Percentiles rank a stretch among this genome's conserved stretches.
These are phyloP conservation scores for Tolypocladium ovalisporum DNA, from an alignment of 2,329 filamentous ascomycete species.

Conservation along the genomic window DNA sequence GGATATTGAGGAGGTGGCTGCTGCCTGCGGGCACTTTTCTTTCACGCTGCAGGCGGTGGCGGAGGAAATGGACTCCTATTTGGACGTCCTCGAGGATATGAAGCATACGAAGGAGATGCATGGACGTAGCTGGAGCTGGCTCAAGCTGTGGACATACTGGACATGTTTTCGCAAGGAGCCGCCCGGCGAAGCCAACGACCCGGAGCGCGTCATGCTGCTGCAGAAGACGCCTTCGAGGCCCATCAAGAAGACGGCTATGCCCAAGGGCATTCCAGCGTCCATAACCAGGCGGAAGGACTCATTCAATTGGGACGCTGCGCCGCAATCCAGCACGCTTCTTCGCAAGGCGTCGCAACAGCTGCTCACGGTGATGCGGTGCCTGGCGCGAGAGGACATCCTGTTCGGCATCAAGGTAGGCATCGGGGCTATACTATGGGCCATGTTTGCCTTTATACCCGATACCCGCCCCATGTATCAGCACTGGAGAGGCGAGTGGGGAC, in stretches of 20 bases:
- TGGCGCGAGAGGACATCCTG: conserved; percentile 46
- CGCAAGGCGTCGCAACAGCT: conserved; percentile 33
- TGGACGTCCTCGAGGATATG: conserved; percentile 77
- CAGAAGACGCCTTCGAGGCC: conserved; percentile 28
- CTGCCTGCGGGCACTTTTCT: conserved; percentile 95
- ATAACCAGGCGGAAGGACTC: conserved; percentile 42
- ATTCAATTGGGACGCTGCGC: conserved; percentile 45
- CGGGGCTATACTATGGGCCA: conserved; percentile 78
- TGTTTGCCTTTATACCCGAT: conserved; percentile 72
- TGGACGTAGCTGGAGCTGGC: conserved; percentile 68
- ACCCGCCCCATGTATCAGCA: conserved; percentile 73
- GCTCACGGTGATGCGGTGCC: conserved; percentile 33
- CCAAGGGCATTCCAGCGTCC: conserved; percentile 42
- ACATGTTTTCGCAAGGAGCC: not conserved
- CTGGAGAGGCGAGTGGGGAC: conserved; percentile 94
- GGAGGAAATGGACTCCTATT: conserved; percentile 73
- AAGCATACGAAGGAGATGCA: conserved; percentile 58
- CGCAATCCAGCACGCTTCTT: conserved; percentile 31
- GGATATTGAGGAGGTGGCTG: conserved; percentile 92
- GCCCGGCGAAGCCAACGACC: conserved; percentile 17
- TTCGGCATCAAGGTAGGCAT: conserved; percentile 92
- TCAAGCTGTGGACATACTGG: conserved; percentile 58
- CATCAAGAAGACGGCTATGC: conserved; percentile 42
- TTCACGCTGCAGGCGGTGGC: conserved; percentile 86
- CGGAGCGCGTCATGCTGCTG: conserved; percentile 31